These are phyloP conservation scores for Purpureocillium takamizusanense DNA, from an alignment of 2,329 filamentous ascomycete species.

Conservation along the genomic window DNA sequence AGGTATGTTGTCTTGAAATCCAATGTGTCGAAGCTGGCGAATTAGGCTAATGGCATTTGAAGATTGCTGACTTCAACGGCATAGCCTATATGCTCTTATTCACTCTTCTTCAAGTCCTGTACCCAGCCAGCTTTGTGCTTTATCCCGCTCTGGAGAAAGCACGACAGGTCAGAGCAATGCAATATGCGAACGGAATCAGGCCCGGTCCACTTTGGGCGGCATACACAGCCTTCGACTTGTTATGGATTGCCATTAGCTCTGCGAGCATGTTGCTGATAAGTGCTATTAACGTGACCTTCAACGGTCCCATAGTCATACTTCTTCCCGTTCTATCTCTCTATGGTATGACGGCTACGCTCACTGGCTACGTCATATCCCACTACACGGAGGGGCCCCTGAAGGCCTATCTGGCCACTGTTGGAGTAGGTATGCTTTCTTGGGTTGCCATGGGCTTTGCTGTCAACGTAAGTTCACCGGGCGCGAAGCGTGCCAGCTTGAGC, in stretches of 20 bases:
- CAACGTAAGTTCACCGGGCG: too few relatives aligned
- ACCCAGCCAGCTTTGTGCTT: slow-evolving; percentile 59
- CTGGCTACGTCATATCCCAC: slow-evolving; percentile 54
- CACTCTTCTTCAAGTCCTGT: slow-evolving; percentile 62
- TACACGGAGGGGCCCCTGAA: slow-evolving; percentile 64
- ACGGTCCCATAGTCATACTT: slow-evolving; percentile 66
- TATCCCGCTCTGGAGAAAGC: slow-evolving; percentile 74
- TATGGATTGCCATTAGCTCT: slow-evolving; percentile 55
- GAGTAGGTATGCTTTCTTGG: slow-evolving; percentile 56
- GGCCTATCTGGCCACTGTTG: slow-evolving; percentile 56
- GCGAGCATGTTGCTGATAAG: too few relatives aligned
- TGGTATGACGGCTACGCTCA: slow-evolving; percentile 61
- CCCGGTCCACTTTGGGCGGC: slow-evolving; percentile 71
- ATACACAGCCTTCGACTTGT: slow-evolving; percentile 68
- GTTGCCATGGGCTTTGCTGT: slow-evolving; percentile 58
- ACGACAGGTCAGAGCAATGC: slow-evolving; percentile 65
- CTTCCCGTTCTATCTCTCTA: slow-evolving; percentile 71
- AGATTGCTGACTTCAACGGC: slow-evolving; percentile 20
- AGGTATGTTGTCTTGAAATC: too few relatives aligned
- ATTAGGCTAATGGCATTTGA: too few relatives aligned
- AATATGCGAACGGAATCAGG: slow-evolving; percentile 81
- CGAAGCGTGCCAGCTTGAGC: too few relatives aligned
- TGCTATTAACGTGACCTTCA: slow-evolving; percentile 56
- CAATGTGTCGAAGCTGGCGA: too few relatives aligned
- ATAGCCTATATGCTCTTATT: slow-evolving; percentile 60